Evolutionary conservation across 2,329 filamentous ascomycete species (phyloP).

Genomic region (Cytospora chrysosperma): DNA sequence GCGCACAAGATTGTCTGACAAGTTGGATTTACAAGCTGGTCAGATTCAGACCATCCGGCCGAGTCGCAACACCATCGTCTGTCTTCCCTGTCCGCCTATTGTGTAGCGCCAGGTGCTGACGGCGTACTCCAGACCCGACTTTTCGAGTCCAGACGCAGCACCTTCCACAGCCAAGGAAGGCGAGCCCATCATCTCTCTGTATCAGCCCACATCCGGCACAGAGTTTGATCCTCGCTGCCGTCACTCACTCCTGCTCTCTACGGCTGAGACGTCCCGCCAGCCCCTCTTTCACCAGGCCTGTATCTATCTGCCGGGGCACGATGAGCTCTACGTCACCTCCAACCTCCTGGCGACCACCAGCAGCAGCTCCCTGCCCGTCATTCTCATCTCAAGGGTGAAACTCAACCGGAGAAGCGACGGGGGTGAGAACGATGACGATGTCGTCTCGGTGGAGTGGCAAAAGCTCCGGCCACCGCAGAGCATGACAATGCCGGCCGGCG

Average conservation of each 20-base stretch:
- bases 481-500: constrained; percentile 61
- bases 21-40: constrained; percentile 2
- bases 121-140: not conserved
- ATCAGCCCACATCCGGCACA: constrained; percentile 37
- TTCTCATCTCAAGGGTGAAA: constrained; percentile 46
- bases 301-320: constrained; percentile 39
- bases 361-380: constrained; percentile 39
- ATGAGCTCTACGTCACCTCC: constrained; percentile 48
- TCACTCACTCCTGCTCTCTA: constrained; percentile 43
- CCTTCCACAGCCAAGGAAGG: not conserved
- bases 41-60: constrained; percentile 15
- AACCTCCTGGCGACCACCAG: constrained; percentile 40
- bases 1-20: constrained; percentile 10
- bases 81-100: not conserved
- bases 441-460: constrained; percentile 38
- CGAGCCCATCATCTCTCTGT: constrained; percentile 33
- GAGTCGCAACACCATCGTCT: constrained; percentile 14
- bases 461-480: constrained; percentile 42
- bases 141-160: not conserved
- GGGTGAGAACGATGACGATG: constrained; percentile 30
- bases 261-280: constrained; percentile 39
- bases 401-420: constrained; percentile 30
- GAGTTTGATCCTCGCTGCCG: constrained; percentile 36
- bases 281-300: constrained; percentile 48
- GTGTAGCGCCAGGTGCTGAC: not conserved